These are phyloP conservation scores for Mycosphaerella sp. DNA, from an alignment of 2,329 filamentous ascomycete species.

Conservation along the genomic window DNA sequence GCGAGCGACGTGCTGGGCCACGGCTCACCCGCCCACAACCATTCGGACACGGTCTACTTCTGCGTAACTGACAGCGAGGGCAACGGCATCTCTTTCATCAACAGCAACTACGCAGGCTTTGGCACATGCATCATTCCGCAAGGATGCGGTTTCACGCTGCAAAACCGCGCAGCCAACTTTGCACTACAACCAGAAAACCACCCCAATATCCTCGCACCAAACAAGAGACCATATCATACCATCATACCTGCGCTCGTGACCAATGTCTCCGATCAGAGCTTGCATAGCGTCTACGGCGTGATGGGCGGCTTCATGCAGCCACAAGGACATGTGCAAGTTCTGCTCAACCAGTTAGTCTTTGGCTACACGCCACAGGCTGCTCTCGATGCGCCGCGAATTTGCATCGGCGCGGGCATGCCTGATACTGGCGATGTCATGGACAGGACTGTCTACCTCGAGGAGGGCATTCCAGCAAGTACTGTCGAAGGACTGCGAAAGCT, in stretches of 20 bases:
- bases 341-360: conserved; percentile 83
- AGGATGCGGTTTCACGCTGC: conserved; percentile 85
- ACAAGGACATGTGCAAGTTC: conserved; percentile 88
- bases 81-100: conserved; percentile 94
- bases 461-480: conserved; percentile 66
- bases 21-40: conserved; percentile 77
- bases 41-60: conserved; percentile 94
- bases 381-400: conserved; percentile 85
- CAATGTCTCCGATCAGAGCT: conserved; percentile 61
- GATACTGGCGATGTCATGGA: conserved; percentile 53
- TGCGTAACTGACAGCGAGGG: conserved; percentile 72
- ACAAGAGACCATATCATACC: conserved; percentile 92
- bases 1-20: conserved; percentile 54
- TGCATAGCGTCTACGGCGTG: conserved; percentile 86
- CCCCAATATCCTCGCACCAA: conserved; percentile 72
- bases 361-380: conserved; percentile 78
- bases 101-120: conserved; percentile 86
- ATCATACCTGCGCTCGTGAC: conserved; percentile 94
- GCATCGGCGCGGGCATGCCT: conserved; percentile 69
- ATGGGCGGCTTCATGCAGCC: conserved; percentile 99
- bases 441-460: conserved; percentile 69
- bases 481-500: conserved; percentile 60
- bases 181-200: conserved; percentile 58
- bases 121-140: conserved; percentile 79
- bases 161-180: conserved; percentile 90